Percentiles rank a stretch among this genome's conserved stretches.
phyloP scores from a whole-genome alignment of 2,329 filamentous ascomycete species.

The Lasiodiplodia sp. region DNA sequence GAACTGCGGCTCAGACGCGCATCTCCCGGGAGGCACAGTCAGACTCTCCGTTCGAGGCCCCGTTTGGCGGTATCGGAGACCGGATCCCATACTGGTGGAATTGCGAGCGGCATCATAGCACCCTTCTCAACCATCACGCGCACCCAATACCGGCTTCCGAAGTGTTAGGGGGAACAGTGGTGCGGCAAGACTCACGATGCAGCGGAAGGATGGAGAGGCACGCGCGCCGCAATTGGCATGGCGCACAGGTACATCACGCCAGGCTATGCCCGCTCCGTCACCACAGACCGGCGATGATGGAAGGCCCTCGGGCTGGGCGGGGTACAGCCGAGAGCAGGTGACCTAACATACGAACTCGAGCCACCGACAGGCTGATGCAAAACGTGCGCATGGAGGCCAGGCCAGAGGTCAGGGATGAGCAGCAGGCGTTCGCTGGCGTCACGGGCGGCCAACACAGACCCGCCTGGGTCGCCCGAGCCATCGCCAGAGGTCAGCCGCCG shows the following conservation, averaged over 20 bases:
- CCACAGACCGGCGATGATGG: constrained; percentile 8
- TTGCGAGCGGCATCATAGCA: background rate
- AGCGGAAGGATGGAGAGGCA: constrained; percentile 11
- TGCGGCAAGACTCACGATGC: constrained; percentile 7
- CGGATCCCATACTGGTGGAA: background rate
- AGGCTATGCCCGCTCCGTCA: constrained; percentile 15
- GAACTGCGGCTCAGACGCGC: background rate
- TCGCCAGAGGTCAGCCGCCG: constrained; percentile 15
- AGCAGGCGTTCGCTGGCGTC: constrained; percentile 25
- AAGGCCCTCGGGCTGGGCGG: constrained; percentile 23
- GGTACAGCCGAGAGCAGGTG: constrained; percentile 27
- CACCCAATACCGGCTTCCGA: constrained; percentile 2
- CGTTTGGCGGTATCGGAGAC: background rate
- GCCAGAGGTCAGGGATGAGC: constrained; percentile 17
- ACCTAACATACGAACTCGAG: constrained; percentile 23
- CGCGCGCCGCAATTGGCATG: constrained; percentile 12
- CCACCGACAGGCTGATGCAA: constrained; percentile 28
- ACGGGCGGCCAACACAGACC: constrained; percentile 24
- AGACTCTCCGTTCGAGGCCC: background rate
- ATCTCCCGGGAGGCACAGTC: constrained; percentile 3
- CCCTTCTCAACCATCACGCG: constrained; percentile 1
- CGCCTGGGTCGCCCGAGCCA: constrained; percentile 20
- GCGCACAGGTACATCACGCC: constrained; percentile 25
- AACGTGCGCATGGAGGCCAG: constrained; percentile 24
- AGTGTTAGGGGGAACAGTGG: constrained; percentile 12